Conservation (phyloP, 257 asterid species). For the Echites panduratus region DNA sequence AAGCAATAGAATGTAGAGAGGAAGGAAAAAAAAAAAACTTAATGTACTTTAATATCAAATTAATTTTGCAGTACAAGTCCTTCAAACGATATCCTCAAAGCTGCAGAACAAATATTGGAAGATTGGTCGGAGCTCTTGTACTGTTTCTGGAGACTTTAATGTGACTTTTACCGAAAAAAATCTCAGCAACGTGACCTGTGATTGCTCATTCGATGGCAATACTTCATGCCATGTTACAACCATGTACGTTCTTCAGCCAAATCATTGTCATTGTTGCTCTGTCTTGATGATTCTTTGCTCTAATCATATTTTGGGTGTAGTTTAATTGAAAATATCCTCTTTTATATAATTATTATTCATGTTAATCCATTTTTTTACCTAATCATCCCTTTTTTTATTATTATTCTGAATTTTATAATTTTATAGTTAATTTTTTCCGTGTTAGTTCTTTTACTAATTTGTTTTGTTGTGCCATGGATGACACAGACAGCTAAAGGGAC, state of each 20-base stretch:
- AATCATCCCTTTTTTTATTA: too few species aligned
- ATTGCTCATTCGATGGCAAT: conserved; percentile 44
- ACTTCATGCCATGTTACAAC: conserved; percentile 66
- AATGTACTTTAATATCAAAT: not conserved
- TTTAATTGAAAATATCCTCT: not conserved
- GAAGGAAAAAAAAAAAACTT: too few species aligned
- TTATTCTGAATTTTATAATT: not conserved
- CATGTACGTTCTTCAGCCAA: conserved; percentile 48
- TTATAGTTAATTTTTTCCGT: not conserved
- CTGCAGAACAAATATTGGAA: conserved; percentile 55
- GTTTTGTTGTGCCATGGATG: not conserved
- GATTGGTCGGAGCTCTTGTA: conserved; percentile 47
- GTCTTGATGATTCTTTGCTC: not conserved
- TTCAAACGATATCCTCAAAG: conserved; percentile 49
- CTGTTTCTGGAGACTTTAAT: conserved; percentile 32
- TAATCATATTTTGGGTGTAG: not conserved
- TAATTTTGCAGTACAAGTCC: conserved; percentile 51
- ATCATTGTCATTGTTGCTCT: not conserved
- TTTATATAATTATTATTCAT: not conserved
- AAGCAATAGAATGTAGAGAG: too few species aligned
- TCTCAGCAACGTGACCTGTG: conserved; percentile 41
- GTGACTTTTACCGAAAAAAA: conserved; percentile 7
- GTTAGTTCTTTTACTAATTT: not conserved
- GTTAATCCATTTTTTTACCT: not conserved
- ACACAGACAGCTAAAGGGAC: conserved; percentile 56